phyloP scores from a whole-genome alignment of 139 green algal species.

The Pseudopediastrum boryanum region DNA sequence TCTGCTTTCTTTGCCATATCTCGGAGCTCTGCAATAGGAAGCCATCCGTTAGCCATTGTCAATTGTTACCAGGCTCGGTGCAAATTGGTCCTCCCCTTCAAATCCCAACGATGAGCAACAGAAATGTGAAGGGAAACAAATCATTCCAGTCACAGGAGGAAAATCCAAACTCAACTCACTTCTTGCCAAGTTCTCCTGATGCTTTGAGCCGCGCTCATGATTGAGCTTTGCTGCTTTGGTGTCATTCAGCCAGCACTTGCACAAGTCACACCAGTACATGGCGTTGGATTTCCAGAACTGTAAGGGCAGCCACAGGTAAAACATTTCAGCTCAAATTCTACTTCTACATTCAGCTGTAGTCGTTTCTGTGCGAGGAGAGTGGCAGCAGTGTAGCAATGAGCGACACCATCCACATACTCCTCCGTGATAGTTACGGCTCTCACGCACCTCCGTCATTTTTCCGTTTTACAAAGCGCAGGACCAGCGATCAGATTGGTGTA shows the following conservation, averaged over 20 bases:
- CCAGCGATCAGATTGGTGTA: no score
- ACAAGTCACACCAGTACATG: slow-evolving; percentile 67
- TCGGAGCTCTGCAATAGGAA: slow-evolving; percentile 47
- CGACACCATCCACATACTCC: no score
- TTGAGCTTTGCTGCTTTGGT: slow-evolving; percentile 51
- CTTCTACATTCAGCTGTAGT: no score
- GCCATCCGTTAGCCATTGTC: background rate
- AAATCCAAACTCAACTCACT: slow-evolving; percentile 38
- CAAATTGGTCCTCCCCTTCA: background rate
- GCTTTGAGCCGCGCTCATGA: slow-evolving; percentile 55
- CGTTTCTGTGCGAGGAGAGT: no score
- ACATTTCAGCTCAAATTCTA: no score
- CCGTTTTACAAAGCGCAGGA: no score
- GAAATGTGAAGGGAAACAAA: no score
- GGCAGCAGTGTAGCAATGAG: no score
- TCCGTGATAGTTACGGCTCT: no score
- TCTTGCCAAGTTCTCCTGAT: slow-evolving; percentile 50
- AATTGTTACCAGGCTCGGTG: background rate
- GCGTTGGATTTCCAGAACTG: slow-evolving; percentile 61
- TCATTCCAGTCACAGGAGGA: background rate
- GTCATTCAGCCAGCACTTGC: slow-evolving; percentile 67
- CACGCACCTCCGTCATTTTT: no score
- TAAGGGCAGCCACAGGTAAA: no score
- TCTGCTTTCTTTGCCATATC: slow-evolving; percentile 61
- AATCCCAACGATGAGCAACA: background rate